These are phyloP conservation scores for Pestalotiopsis sp. DNA, from an alignment of 2,329 filamentous ascomycete species.

Conservation along the genomic window DNA sequence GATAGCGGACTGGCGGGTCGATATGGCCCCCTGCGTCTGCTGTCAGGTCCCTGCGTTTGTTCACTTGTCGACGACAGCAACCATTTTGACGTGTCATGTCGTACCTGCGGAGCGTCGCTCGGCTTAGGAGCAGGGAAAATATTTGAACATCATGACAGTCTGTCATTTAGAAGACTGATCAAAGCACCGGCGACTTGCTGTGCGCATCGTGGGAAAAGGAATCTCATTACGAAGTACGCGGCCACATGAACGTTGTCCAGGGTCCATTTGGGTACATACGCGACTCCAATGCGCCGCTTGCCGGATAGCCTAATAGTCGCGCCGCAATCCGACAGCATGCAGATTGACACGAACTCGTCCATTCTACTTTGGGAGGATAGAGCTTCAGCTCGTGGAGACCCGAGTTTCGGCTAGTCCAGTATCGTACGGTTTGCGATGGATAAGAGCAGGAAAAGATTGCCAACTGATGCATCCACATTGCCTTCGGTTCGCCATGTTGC, in stretches of 20 bases:
- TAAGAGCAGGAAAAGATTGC: neutral
- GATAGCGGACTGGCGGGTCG: too few species aligned
- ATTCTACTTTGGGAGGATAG: neutral
- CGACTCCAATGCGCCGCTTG: neutral
- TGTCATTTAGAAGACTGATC: too few species aligned
- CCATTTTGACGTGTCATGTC: too few species aligned
- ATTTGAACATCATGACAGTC: too few species aligned
- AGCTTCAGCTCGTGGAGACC: neutral
- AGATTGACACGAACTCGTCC: neutral
- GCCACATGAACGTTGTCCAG: neutral
- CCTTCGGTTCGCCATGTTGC: neutral
- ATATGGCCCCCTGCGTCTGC: too few species aligned
- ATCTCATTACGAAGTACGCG: neutral
- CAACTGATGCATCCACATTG: neutral
- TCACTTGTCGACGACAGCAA: too few species aligned
- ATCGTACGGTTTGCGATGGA: neutral
- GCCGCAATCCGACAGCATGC: neutral
- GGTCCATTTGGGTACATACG: neutral
- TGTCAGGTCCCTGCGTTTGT: too few species aligned
- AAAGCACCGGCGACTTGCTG: too few species aligned
- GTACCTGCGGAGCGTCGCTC: too few species aligned
- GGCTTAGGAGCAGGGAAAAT: too few species aligned
- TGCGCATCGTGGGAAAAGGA: neutral
- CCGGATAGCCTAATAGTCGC: neutral
- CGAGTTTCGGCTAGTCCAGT: neutral